Evolutionary conservation across 2,329 filamentous ascomycete species (phyloP).

Genomic region (Tolypocladium cylindrosporum): DNA sequence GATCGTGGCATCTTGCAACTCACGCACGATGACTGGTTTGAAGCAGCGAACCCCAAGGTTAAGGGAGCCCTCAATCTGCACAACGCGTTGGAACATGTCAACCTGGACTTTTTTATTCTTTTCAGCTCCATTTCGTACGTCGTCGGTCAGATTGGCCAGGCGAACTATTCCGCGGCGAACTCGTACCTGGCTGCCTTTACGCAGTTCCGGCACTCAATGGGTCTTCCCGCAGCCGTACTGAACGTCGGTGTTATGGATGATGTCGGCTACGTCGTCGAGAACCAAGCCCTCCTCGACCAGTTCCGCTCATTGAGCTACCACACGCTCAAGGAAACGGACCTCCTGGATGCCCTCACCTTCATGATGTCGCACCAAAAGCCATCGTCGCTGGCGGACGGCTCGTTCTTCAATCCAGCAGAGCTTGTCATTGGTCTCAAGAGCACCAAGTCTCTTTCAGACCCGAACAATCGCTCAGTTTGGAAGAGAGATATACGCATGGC

Average conservation of each 20-base stretch:
- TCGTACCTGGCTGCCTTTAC: conserved; percentile 16
- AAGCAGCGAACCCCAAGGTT: conserved; percentile 16
- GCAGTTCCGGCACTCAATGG: conserved; percentile 3
- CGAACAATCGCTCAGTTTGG: conserved; percentile 4
- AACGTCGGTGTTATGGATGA: conserved; percentile 2
- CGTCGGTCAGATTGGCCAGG: conserved; percentile 15
- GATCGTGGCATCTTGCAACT: conserved; percentile 3
- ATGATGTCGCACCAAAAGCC: conserved; percentile 3
- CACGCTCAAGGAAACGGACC: conserved; percentile 4
- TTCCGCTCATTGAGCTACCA: conserved; percentile 4
- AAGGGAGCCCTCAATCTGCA: conserved; percentile 22
- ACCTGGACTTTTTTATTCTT: conserved; percentile 20
- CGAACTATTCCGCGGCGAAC: conserved; percentile 22
- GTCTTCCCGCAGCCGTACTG: conserved; percentile 4
- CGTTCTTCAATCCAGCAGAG: neutral
- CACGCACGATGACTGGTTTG: conserved; percentile 12
- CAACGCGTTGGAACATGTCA: conserved; percentile 4
- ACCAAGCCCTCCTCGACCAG: conserved; percentile 3
- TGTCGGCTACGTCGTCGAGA: conserved; percentile 1
- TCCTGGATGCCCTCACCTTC: conserved; percentile 2
- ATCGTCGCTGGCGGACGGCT: neutral
- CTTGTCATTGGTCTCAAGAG: conserved; percentile 5
- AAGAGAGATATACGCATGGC: conserved; percentile 7
- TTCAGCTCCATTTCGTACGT: conserved; percentile 16
- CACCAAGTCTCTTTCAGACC: conserved; percentile 4